Evolutionary conservation across 768 basidiomycete species (phyloP), one percentile per base, ranked within the genome.

Genomic region (Naematelia encephala): DNA sequence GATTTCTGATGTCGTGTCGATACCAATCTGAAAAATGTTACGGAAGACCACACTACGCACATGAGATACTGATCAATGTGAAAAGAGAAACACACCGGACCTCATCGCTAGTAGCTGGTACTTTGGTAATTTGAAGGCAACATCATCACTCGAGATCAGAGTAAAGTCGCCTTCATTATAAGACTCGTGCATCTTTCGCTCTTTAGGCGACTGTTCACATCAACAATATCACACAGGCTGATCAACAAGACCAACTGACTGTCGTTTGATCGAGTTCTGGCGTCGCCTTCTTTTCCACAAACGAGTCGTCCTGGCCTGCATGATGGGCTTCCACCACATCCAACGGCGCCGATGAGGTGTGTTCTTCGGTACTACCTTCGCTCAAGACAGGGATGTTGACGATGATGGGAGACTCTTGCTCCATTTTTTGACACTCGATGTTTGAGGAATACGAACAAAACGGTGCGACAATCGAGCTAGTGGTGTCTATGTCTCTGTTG

Each of bases 221-320:
- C n/a, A 39, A 39, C 34, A 39, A 39, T 39, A 39, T 39, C 51
- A 25, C 29, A 29, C 51, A 34, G 74, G 78, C 59, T 75, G 74
- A 54, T 80, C 70, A 5, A 67, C 60, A 61, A 68, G 76, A 58
- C n/a, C n/a, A n/a, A n/a, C n/a, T n/a, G n/a, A n/a, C n/a, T n/a
- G n/a, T n/a, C 23, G n/a, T 46, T 4, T 14, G 5, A 46, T 46
- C 5, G 4, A 46, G 44, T 23, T n/a, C 23, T 46, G 44, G 44
- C 44, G 4, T 23, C 44, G 5, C n/a, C 14, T 46, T 46, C 14
- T 4, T 23, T 46, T 46, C n/a, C n/a, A n/a, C n/a, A 16, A 46
- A 23, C 44, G 23, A 46, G 23, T 19, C 44, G 44, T 46, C 44
- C n/a, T n/a, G n/a, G 48, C 48, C n/a, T 50, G 48, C 48, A 26